These are phyloP conservation scores for Byssoonygena ceratinophila DNA, from an alignment of 2,329 filamentous ascomycete species.

Conservation along the genomic window DNA sequence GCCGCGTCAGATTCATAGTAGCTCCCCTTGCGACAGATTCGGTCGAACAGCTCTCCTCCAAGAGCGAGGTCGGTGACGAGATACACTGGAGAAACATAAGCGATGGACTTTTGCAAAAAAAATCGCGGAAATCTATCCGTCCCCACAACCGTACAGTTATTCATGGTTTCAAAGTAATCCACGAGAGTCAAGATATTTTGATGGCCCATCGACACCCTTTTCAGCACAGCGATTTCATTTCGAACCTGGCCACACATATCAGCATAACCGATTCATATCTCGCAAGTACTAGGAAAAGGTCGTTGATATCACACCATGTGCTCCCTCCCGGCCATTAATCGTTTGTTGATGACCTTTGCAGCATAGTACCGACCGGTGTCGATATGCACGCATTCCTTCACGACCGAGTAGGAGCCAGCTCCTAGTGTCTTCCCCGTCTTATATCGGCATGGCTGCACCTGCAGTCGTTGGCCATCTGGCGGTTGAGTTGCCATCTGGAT, in stretches of 20 bases:
- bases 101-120: not conserved
- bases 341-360: slow-evolving; percentile 98
- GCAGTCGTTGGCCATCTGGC: slow-evolving; percentile 36
- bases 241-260: slow-evolving; percentile 52
- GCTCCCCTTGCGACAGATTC: slow-evolving; percentile 95
- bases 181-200: slow-evolving; percentile 96
- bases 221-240: slow-evolving; percentile 95
- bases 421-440: slow-evolving; percentile 97
- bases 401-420: slow-evolving; percentile 92
- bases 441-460: slow-evolving; percentile 91
- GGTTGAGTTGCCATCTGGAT: slow-evolving; percentile 17
- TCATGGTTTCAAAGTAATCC: slow-evolving; percentile 99
- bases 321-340: slow-evolving; percentile 91
- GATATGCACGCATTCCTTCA: slow-evolving; percentile 98
- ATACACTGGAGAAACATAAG: slow-evolving; percentile 51
- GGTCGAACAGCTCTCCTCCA: slow-evolving; percentile 93
- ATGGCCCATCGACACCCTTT: slow-evolving; percentile 97
- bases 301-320: slow-evolving; percentile 64
- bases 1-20: slow-evolving; percentile 98
- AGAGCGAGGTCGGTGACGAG: slow-evolving; percentile 94
- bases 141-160: slow-evolving; percentile 58
- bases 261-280: not conserved
- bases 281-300: not conserved
- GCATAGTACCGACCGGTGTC: slow-evolving; percentile 97
- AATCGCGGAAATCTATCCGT: not conserved